Base-by-base conservation (phyloP, 179 eudicot species). In the Spinacia oleracea region DNA sequence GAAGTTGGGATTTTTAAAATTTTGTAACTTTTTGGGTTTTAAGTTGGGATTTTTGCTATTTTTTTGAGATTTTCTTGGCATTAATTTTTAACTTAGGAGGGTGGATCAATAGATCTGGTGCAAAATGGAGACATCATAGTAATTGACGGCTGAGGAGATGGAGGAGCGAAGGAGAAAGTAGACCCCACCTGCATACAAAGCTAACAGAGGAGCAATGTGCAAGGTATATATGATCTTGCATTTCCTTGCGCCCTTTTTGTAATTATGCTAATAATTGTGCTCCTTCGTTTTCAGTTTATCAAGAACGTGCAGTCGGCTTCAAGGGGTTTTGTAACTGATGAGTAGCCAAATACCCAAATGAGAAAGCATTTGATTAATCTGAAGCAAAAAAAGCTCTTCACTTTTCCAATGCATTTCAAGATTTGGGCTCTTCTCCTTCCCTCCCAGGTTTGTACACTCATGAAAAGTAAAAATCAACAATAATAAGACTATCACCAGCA, bases 71-170 rank as follows among this genome's bases (percentile, higher is more conserved):
- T n/a, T 55, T 50, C 4, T 35, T 1, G 29, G 40, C 18, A 70
- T 11, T 3, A 14, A n/a, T 25, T 56, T 77, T 29, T 21, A 25
- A 23, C 4, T 11, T 18, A 21, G 16, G 29, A 96, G 75, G 99
- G 99, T 62, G 99, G 99, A 74, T 96, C 99, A n/a, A 88, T 96
- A 59, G 99, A 90, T 76, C 91, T 96, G 3, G 77, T 96, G 51
- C 85, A 89, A 85, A 87, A 93, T 73, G 96, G 98, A 23, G 99
- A 96, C 70, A 68, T 88, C 46, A 87, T 95, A 87, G 45, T 82
- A n/a, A n/a, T n/a, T 95, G 70, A 86, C 93, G 14, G 91, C 80
- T 18, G 84, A 72, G 40, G 93, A 91, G 81, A 58, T 95, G 75
- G 91, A 81, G 15, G 91, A 91, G 63, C 86, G 98, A 51, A 88